Evolutionary conservation across 2,329 filamentous ascomycete genomes (phyloP).

Genomic region (Fusarium nematophilum): DNA sequence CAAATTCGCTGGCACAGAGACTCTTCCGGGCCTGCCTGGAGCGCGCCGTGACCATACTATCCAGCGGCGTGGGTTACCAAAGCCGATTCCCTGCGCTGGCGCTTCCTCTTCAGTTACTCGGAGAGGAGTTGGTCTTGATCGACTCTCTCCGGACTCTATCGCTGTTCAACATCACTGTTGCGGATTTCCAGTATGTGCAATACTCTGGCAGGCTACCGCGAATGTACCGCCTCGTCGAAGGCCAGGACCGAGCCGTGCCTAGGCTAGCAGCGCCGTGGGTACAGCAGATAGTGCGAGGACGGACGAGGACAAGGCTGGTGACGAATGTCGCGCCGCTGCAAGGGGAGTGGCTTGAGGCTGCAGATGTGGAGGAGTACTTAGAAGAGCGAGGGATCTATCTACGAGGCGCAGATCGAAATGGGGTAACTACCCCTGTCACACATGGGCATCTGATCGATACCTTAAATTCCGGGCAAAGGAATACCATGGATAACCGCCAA

Average conservation of each 20-base stretch:
- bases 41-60: not conserved
- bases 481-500: too few relatives aligned
- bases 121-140: not conserved
- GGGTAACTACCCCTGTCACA: too few relatives aligned
- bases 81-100: not conserved
- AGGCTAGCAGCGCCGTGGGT: not conserved
- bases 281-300: not conserved
- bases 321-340: slow-evolving; percentile 1
- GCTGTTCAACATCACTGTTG: not conserved
- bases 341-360: slow-evolving; percentile 15
- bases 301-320: slow-evolving; percentile 1
- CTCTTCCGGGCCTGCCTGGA: slow-evolving; percentile 3
- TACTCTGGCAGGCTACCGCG: not conserved
- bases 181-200: not conserved
- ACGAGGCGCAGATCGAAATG: too few relatives aligned
- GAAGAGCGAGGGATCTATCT: slow-evolving; percentile 11
- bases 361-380: slow-evolving; percentile 21
- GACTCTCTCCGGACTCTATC: not conserved
- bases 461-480: not conserved
- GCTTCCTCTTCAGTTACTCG: slow-evolving; percentile 3
- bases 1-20: not conserved
- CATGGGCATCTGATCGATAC: too few relatives aligned
- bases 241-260: not conserved
- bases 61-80: not conserved
- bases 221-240: slow-evolving; percentile 10